Conservation (phyloP, 2,329 filamentous ascomycete species). For the Phaeosphaeriaceae sp. region DNA sequence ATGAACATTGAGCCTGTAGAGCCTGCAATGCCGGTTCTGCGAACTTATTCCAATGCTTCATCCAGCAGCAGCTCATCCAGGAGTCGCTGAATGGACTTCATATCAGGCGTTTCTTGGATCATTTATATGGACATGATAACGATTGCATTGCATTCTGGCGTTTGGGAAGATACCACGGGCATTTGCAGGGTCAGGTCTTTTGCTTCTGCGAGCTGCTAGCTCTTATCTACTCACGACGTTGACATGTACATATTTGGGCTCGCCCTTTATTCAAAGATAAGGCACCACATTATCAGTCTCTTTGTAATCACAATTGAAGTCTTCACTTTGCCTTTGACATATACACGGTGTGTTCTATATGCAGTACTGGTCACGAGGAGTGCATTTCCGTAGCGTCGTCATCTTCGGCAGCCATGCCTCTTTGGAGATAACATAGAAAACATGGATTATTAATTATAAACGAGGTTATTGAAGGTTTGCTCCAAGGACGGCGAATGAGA, state of each 20-base stretch:
- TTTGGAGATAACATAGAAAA: no score
- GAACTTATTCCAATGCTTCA: slow-evolving; percentile 8
- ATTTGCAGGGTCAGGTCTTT: neutral
- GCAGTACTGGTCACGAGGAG: neutral
- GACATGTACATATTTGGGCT: neutral
- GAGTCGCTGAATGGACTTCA: neutral
- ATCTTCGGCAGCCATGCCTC: no score
- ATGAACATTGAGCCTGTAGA: slow-evolving; percentile 21
- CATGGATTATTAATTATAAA: neutral
- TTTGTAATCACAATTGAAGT: neutral
- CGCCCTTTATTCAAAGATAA: neutral
- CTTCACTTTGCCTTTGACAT: neutral
- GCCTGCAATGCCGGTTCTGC: slow-evolving; percentile 12
- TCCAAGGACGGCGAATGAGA: slow-evolving; percentile 1
- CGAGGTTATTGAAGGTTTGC: neutral
- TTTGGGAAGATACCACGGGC: slow-evolving; percentile 28
- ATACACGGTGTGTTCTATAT: neutral
- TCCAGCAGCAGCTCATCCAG: slow-evolving; percentile 8
- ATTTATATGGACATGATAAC: slow-evolving; percentile 9
- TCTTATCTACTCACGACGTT: neutral
- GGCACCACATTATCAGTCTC: neutral
- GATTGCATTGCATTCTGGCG: slow-evolving; percentile 20
- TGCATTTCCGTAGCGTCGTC: no score
- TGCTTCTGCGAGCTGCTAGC: neutral
- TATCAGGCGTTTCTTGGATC: neutral